A percentile compares a stretch with the other conserved stretches of the same genome.
Conservation (phyloP, 176 grass and related monocot genomes). For the Aegilops speltoides region DNA sequence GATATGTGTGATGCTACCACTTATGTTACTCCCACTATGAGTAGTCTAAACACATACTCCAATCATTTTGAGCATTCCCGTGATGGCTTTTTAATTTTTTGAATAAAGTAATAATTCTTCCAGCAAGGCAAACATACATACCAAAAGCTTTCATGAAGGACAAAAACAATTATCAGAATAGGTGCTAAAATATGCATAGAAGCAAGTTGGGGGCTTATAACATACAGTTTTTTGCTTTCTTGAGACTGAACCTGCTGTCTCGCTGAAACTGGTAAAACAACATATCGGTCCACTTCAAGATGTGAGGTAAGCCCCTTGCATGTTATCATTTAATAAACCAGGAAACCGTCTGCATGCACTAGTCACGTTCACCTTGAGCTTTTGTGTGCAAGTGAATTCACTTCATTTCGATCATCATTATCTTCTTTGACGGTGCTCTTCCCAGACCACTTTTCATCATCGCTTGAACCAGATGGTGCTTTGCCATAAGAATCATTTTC, state of each 20-base stretch:
- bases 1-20: too few species aligned
- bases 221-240: slow-evolving; percentile 45
- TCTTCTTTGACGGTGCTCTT: slow-evolving; percentile 25
- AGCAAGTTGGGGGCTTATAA: slow-evolving; percentile 45
- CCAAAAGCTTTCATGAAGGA: not conserved
- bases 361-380: too few species aligned
- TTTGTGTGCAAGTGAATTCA: not conserved
- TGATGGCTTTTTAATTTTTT: not conserved
- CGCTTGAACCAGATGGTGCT: slow-evolving; percentile 47
- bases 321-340: slow-evolving; percentile 25
- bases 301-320: slow-evolving; percentile 15
- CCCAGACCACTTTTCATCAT: slow-evolving; percentile 75
- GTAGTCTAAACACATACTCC: not conserved
- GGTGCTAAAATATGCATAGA: slow-evolving; percentile 1
- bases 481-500: slow-evolving; percentile 57
- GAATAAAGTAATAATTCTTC: not conserved
- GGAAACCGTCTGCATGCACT: not conserved
- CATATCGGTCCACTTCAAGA: slow-evolving; percentile 25
- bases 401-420: slow-evolving; percentile 36
- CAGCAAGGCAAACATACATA: slow-evolving; percentile 10
- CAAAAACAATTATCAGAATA: not conserved
- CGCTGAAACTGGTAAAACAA: slow-evolving; percentile 23
- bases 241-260: slow-evolving; percentile 56
- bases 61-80: not conserved
- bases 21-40: too few species aligned